Base-by-base conservation (phyloP, 306 rosid genomes). In the Psophocarpus tetragonolobus region DNA sequence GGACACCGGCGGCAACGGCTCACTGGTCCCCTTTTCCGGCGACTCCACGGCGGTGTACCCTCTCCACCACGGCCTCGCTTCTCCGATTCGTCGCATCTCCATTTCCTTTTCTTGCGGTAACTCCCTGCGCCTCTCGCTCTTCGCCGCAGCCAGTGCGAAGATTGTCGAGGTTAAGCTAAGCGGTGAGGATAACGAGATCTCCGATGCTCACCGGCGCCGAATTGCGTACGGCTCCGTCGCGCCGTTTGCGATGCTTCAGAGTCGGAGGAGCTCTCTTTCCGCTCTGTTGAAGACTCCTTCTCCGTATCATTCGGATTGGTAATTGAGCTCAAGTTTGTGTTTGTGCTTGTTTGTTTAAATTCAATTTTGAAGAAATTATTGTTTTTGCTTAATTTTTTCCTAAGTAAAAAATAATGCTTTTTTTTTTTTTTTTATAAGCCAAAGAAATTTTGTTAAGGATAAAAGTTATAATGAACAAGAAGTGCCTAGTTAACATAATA, bases 81-180 rank as follows among this genome's bases (percentile, higher is more conserved):
- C 92, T 76, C 95, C 98, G 12, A 72, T 92, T 70, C 83, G 88
- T 76, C 87, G 95, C 76, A 53, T 90, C 29, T 81, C 96, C 72
- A 76, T 95, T 53, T 95, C 97, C 68, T 95, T 97, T 97, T 83
- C 90, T 72, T 87, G 87, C 73, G 98, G 97, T 77, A 92, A 89
- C 80, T 80, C 92, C 24, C 90, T 95, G 51, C 92, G 92, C 68
- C 87, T 95, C 68, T 88, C 98, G 17, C 84, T 90, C 35, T 88
- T 92, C 66, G 74, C 65, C 0, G 79, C 76, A 15, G 68, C 29
- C 0, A 92, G 90, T 4, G 93, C 97, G 23, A 88, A 84, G 69
- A 95, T 92, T 35, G 53, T 92, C 56, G 98, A 94, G 85, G 88
- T 94, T 33, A 88, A 84, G 82, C 92, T 94, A 47, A 75, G 80